Evolutionary conservation across 106 monocot species (phyloP).

Genomic region (Allium sativum): DNA sequence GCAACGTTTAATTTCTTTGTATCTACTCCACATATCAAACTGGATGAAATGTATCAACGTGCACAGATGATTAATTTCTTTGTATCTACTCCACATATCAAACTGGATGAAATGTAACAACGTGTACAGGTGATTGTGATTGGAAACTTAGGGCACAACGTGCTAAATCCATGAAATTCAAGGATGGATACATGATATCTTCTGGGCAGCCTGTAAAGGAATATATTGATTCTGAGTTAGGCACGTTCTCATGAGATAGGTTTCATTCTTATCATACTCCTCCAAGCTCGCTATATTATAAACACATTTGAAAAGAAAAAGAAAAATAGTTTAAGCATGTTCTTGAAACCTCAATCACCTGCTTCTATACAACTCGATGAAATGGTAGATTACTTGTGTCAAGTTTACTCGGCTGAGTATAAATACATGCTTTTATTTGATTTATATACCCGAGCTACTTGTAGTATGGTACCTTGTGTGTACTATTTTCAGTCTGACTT

Average conservation of each 20-base stretch:
- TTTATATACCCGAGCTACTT: too few relatives aligned
- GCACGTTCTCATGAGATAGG: constrained; percentile 62
- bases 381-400: too few relatives aligned
- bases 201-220: constrained; percentile 63
- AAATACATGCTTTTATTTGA: too few relatives aligned
- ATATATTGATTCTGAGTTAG: constrained; percentile 63
- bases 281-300: too few relatives aligned
- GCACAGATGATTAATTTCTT: neutral
- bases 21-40: neutral
- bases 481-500: too few relatives aligned
- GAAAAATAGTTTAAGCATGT: too few relatives aligned
- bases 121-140: constrained; percentile 28
- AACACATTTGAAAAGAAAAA: too few relatives aligned
- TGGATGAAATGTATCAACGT: neutral
- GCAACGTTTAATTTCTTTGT: neutral
- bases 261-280: constrained; percentile 2
- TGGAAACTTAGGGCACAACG: constrained; percentile 57
- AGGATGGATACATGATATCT: constrained; percentile 74
- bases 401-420: too few relatives aligned
- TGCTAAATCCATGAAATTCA: constrained; percentile 72
- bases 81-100: neutral
- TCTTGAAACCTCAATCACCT: too few relatives aligned
- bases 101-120: neutral
- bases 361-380: neutral
- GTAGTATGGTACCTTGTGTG: too few relatives aligned